Evolutionary conservation across 2,329 filamentous ascomycete genomes (phyloP), one percentile per base, ranked within the genome.

Genomic region (Beauveria caledonica): DNA sequence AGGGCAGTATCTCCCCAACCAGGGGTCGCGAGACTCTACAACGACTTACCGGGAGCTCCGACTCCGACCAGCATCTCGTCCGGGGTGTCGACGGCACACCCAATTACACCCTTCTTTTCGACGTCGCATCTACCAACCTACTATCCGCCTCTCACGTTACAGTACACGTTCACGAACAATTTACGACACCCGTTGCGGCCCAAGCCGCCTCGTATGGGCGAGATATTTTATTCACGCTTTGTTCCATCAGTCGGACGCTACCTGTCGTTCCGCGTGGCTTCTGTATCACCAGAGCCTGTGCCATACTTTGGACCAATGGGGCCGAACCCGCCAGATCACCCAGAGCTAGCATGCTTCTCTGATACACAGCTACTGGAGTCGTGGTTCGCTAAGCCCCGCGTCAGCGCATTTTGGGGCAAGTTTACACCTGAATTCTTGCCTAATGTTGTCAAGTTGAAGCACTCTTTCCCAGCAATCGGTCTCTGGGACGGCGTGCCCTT

Each of bases 401-500:
- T 97, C 0, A 81, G 85, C 17, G 81, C 85, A n/a, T 92, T 91
- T 66, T 99, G 94, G 94, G 89, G 90, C 23, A 82, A 74, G 76
- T 79, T 83, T 74, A 56, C 86, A 74, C 60, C 85, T 73, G 61
- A 81, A 2, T 95, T 96, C 63, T 77, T 99, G 3, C 76, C 80
- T 21, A 77, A 76, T 2, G 86, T 82, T 0, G 75, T 97, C 11
- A 79, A 79, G 13, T 86, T 81, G 21, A 79, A 80, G 19, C 88
- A 97, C 73, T 91, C 87, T 9, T 96, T 97, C 72, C 94, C 94
- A 0, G 91, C 87, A 0, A 93, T 97, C 63, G 94, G 90, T 1
- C 87, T 92, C 70, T 99, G 93, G 90, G 91, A 97, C 67, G 92
- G 91, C 11, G 88, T 93, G 62, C 93, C 93, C 0, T 99, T 97